Percentiles rank a stretch among this genome's conserved stretches.
Conservation (phyloP, 306 rosid species). For the Crotalaria pallida region DNA sequence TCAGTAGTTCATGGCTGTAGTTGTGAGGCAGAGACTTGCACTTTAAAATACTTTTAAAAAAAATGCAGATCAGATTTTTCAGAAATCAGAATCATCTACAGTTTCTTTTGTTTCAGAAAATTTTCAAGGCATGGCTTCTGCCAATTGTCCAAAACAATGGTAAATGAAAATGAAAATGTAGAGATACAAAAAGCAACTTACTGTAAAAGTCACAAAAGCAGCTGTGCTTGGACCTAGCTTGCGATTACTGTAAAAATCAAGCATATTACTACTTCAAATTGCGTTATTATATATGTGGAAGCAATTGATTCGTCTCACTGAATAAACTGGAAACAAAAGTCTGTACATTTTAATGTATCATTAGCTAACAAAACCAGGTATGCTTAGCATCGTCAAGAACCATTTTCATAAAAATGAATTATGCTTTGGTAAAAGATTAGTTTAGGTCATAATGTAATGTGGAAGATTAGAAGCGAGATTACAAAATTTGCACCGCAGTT, state of each 20-base stretch:
- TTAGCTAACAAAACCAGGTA: background rate
- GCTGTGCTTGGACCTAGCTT: slow-evolving; percentile 95
- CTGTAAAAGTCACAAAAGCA: slow-evolving; percentile 84
- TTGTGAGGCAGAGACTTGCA: slow-evolving; percentile 92
- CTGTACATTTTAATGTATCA: background rate
- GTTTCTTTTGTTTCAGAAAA: background rate
- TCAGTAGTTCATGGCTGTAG: slow-evolving; percentile 94
- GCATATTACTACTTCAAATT: too few species aligned
- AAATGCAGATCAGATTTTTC: slow-evolving; percentile 24
- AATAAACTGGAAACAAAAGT: background rate
- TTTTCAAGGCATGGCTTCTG: slow-evolving; percentile 15
- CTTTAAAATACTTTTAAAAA: slow-evolving; percentile 87
- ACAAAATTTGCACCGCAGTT: background rate
- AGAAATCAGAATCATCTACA: slow-evolving; percentile 17
- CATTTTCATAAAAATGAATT: background rate
- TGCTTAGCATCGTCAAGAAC: background rate
- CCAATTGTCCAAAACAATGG: background rate
- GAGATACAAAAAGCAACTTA: slow-evolving; percentile 41
- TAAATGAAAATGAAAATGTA: background rate
- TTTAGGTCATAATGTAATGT: background rate
- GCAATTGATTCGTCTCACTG: background rate
- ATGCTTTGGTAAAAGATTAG: background rate
- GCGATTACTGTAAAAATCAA: too few species aligned
- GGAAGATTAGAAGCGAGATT: background rate
- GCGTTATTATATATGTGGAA: too few species aligned